Base-by-base conservation (phyloP, 805 yeast species). In the Sungouiozyma ichnusensis region DNA sequence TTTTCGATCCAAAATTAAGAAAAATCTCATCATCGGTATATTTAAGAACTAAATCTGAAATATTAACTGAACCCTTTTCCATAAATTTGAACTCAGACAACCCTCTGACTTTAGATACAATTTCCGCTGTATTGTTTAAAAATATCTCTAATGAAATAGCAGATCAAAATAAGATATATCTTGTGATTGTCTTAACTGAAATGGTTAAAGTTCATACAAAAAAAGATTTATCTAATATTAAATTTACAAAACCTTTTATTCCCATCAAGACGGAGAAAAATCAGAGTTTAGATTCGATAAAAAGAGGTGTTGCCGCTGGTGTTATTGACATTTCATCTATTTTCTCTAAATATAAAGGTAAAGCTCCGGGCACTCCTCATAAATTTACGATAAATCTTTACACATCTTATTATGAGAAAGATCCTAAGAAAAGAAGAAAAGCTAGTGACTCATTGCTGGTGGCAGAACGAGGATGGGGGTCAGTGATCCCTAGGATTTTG, bases 221-320 rank as follows among this genome's bases (percentile, higher is more conserved):
- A 8, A 44, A 39, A 27, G 36, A 44, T 24, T 11, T 36, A 14
- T 14, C 39, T 17, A 4, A 31, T 11, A 47, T 48, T 16, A 64
- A 63, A 16, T 40, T 41, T 35, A 41, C 50, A 29, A 47, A 46
- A n/a, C 59, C 62, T 14, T 58, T 56, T 35, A 35, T 54, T 14
- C 57, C 55, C 1, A 49, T 48, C 20, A 44, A 47, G 32, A 39
- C 50, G 2, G 32, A 48, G 11, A 16, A 50, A 2, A 46, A 49
- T 15, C 46, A 40, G 5, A 44, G 45, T 31, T 39, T 47, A 4
- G 36, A 40, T 9, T 31, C 42, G 13, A 72, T 81, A 38, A 77
- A 84, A 54, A 79, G 80, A 54, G 95, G 95, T 44, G 75, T 86
- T 14, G 92, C 90, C 33, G 88, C 87, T 3, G 96, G 96, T 59